Evolutionary conservation across 768 basidiomycete species (phyloP), one percentile per base, ranked within the genome.

Genomic region (Suillus discolor): DNA sequence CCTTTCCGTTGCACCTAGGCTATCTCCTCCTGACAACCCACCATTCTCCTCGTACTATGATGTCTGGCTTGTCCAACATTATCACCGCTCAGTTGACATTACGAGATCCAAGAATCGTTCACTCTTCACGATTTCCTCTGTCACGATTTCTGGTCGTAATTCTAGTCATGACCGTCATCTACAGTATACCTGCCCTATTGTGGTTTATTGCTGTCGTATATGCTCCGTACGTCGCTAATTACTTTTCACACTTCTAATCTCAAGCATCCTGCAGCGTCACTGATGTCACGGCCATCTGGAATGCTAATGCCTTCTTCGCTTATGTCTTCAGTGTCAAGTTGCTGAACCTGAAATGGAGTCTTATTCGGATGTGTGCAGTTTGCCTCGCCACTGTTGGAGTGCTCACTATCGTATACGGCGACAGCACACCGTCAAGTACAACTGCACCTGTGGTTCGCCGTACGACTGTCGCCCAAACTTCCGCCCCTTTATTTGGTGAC

Each of bases 221-320:
- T 25, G 82, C 92, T 41, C 86, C 92, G 92, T 93, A 76, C 79
- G 92, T 82, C 9, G 31, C 23, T 47, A 49, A 53, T 47, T 38
- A 25, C 49, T 53, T 25, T 6, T 62, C 47, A 15, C 25, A 31
- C 45, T 66, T 34, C 15, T 55, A 34, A 45, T 65, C 42, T 68
- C 66, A 64, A 70, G 31, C 47, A 34, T 65, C 59, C 61, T 64
- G 34, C 67, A 94, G 94, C 28, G 82, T 94, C 34, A 90, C 89
- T 69, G 93, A 96, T 77, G 87, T 96, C 34, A 96, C 94, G 80
- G 87, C 88, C 23, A 86, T 95, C 34, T 94, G 92, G 88, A 96
- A 97, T 73, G 89, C 91, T 9, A 93, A 92, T 71, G 90, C 93
- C 1, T 96, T 98, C 80, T 96, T 94, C 76, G 92, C 93, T 6